Evolutionary conservation across 2,329 filamentous ascomycete genomes (phyloP), one percentile per base, ranked within the genome.

Genomic region (Penicillium sp.): DNA sequence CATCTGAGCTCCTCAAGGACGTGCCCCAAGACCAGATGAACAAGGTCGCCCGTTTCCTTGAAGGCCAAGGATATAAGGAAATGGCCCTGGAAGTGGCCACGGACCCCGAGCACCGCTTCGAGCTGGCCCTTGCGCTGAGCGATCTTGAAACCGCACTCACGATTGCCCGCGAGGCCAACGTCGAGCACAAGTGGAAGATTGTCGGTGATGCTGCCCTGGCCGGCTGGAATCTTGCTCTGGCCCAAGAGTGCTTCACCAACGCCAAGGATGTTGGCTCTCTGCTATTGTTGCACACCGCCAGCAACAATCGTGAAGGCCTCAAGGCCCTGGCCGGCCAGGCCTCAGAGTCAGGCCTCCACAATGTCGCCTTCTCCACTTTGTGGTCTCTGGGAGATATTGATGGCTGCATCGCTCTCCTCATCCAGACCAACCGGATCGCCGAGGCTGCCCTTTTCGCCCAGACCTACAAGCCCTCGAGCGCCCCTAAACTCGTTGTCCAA

Each of bases 131-230:
- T 32, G 83, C 86, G 3, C 81, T 99, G 42, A 90, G 88, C 66
- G 89, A 94, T 61, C 84, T 97, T 14, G 84, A 92, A 39, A 89
- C 93, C 68, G 93, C 93, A 0, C 82, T 96, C 3, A 87, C 92
- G 58, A 85, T 97, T 49, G 93, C 94, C 7, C 84, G 87, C 39
- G 82, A 89, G 72, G 89, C 91, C 11, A 89, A 97, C 61, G 89
- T 87, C 1, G 94, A 97, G 73, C 93, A 97, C 78, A 96, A 96
- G 77, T 99, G 94, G 94, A 97, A 97, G 82, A 92, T 86, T 4
- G 90, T 99, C 5, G 94, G 94, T 58, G 94, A 99, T 66, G 89
- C 92, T 1, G 94, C 94, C 1, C 83, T 99, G 39, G 78, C 86
- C 10, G 88, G 81, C 1, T 99, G 93, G 94, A 88, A 99, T 67